These are phyloP conservation scores for Suillus americanus DNA, from an alignment of 768 basidiomycete genomes.

Conservation along the genomic window DNA sequence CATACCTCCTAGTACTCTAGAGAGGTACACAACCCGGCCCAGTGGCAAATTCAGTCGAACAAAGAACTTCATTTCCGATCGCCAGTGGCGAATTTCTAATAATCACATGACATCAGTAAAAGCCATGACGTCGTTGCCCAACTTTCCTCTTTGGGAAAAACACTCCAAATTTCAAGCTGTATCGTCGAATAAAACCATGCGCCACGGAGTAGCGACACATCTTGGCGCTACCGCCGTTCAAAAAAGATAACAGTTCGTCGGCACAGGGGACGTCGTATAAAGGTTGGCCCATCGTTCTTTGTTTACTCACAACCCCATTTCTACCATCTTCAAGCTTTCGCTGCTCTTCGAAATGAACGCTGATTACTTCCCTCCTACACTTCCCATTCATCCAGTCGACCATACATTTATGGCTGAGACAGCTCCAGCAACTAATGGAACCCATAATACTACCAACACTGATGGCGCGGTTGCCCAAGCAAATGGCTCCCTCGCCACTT, in stretches of 20 bases:
- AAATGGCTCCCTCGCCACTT: conserved; percentile 16
- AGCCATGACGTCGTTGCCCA: conserved; percentile 27
- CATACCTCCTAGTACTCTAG: too few relatives aligned
- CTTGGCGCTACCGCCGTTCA: conserved; percentile 1
- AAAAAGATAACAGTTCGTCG: conserved; percentile 8
- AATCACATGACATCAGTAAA: conserved; percentile 1
- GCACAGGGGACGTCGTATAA: conserved; percentile 4
- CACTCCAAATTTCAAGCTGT: conserved; percentile 9
- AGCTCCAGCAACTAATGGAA: conserved; percentile 11
- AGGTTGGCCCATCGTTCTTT: conserved; percentile 1
- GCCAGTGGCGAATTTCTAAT: not conserved
- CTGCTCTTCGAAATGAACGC: conserved; percentile 9
- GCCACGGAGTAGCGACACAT: not conserved
- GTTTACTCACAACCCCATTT: not conserved
- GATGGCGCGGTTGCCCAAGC: not conserved
- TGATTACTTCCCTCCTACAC: conserved; percentile 36
- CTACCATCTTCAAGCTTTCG: conserved; percentile 11
- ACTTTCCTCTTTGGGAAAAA: conserved; percentile 30
- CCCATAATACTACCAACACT: not conserved
- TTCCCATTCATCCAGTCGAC: conserved; percentile 13
- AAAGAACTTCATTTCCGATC: not conserved
- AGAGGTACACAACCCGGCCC: too few relatives aligned
- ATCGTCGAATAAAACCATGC: conserved; percentile 17
- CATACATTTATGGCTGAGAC: conserved; percentile 16
- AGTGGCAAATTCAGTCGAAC: not conserved